phyloP scores from a whole-genome alignment of 495 filamentous ascomycete species.

The Talaromyces proteolyticus region DNA sequence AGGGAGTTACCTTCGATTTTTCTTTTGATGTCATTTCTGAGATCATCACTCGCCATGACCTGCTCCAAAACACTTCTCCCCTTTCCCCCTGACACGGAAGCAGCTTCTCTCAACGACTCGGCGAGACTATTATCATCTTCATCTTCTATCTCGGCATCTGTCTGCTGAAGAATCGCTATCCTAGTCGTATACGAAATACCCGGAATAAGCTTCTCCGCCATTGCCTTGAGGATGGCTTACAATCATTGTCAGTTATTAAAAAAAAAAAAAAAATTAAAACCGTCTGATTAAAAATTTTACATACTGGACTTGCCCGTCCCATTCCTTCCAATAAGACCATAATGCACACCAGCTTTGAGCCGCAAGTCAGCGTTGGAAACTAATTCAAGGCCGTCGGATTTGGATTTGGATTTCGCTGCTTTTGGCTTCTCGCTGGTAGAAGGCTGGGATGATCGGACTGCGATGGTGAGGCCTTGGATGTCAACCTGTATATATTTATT shows the following conservation, averaged over 20 bases:
- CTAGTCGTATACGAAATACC: slow-evolving; percentile 65
- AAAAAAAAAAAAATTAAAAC: background rate
- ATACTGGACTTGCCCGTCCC: slow-evolving; percentile 76
- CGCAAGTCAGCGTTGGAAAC: slow-evolving; percentile 61
- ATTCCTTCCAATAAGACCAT: slow-evolving; percentile 72
- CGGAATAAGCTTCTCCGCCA: slow-evolving; percentile 73
- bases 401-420: slow-evolving; percentile 49
- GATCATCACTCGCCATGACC: slow-evolving; percentile 59
- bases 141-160: slow-evolving; percentile 27
- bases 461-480: slow-evolving; percentile 60
- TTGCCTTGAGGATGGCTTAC: slow-evolving; percentile 64
- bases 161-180: slow-evolving; percentile 71
- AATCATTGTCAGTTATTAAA: slow-evolving; percentile 1
- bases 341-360: slow-evolving; percentile 63
- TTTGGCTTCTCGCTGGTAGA: slow-evolving; percentile 23
- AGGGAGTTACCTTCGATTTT: slow-evolving; percentile 45
- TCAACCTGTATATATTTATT: slow-evolving; percentile 46
- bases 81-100: slow-evolving; percentile 4
- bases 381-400: slow-evolving; percentile 55
- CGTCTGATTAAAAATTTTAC: slow-evolving; percentile 10
- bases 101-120: slow-evolving; percentile 4
- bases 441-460: slow-evolving; percentile 38
- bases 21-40: slow-evolving; percentile 48
- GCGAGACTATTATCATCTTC: slow-evolving; percentile 2
- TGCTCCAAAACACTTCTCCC: slow-evolving; percentile 53